These are phyloP conservation scores for Bothia castanella DNA, from an alignment of 1,284 basidiomycete species.

Conservation along the genomic window DNA sequence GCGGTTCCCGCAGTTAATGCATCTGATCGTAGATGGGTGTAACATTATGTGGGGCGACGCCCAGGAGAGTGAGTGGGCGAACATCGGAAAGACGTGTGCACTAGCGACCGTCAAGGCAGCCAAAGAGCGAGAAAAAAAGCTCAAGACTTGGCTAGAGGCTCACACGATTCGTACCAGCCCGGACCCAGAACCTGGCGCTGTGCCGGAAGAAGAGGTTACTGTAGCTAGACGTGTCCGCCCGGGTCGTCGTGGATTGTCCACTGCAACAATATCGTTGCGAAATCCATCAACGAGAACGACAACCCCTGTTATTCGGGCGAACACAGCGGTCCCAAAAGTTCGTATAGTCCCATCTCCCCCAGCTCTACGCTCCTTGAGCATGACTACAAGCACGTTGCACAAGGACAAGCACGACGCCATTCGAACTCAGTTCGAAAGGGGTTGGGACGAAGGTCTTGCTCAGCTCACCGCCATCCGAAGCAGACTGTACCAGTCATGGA, in stretches of 20 bases:
- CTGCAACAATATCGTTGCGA: constrained; percentile 54
- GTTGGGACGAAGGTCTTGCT: constrained; percentile 56
- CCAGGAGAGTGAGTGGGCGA: constrained; percentile 48
- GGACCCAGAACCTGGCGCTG: background rate
- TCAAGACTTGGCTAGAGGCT: constrained; percentile 50
- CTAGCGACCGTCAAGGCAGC: constrained; percentile 50
- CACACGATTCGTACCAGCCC: constrained; percentile 8
- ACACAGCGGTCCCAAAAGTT: constrained; percentile 29
- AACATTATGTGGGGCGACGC: constrained; percentile 38
- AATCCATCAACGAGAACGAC: constrained; percentile 21
- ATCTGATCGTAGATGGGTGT: constrained; percentile 57
- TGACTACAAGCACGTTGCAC: constrained; percentile 35
- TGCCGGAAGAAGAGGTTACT: constrained; percentile 1
- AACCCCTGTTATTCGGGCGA: constrained; percentile 5
- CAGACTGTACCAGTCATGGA: constrained; percentile 44
- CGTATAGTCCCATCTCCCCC: constrained; percentile 44
- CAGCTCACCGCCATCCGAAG: constrained; percentile 42
- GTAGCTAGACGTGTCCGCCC: constrained; percentile 27
- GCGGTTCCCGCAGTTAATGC: constrained; percentile 42
- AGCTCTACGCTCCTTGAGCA: constrained; percentile 38
- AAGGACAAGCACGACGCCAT: constrained; percentile 37
- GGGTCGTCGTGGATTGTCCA: constrained; percentile 52
- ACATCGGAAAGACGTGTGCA: constrained; percentile 54
- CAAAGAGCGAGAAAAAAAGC: constrained; percentile 53
- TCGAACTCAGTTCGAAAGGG: constrained; percentile 50